Percentiles rank a stretch among this genome's conserved stretches.
Conservation (phyloP, 495 filamentous ascomycete species). For the Hypoxylon intermedium region DNA sequence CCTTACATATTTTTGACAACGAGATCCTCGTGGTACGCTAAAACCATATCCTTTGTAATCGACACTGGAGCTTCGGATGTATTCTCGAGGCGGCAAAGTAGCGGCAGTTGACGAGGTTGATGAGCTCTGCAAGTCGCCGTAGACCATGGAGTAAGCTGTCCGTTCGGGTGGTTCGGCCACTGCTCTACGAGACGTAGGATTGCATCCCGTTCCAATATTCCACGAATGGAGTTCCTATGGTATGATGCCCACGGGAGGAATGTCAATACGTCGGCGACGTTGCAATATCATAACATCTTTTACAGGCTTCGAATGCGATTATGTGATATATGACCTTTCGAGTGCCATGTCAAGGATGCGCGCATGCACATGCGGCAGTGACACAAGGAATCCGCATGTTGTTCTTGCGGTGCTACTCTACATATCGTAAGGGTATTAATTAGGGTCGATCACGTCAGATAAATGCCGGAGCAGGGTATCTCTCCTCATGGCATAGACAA, state of each 20-base stretch:
- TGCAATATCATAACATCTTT: not conserved
- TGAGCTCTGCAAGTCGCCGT: too few relatives aligned
- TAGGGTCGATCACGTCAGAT: not conserved
- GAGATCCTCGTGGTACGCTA: too few relatives aligned
- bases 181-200: not conserved
- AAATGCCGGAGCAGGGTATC: not conserved
- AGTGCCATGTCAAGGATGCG: not conserved
- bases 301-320: not conserved
- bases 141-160: not conserved
- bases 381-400: not conserved
- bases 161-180: not conserved
- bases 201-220: not conserved
- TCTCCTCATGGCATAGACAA: not conserved
- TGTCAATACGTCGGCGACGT: not conserved
- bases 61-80: too few relatives aligned
- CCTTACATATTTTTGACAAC: too few relatives aligned
- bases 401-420: not conserved
- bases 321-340: not conserved
- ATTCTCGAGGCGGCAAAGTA: not conserved
- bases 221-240: not conserved
- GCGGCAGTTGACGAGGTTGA: not conserved
- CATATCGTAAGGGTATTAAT: not conserved
- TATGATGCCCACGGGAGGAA: not conserved
- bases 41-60: too few relatives aligned
- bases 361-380: not conserved